Base-by-base conservation (phyloP, 164 flowering plant genomes). In the Protea cynaroides region DNA sequence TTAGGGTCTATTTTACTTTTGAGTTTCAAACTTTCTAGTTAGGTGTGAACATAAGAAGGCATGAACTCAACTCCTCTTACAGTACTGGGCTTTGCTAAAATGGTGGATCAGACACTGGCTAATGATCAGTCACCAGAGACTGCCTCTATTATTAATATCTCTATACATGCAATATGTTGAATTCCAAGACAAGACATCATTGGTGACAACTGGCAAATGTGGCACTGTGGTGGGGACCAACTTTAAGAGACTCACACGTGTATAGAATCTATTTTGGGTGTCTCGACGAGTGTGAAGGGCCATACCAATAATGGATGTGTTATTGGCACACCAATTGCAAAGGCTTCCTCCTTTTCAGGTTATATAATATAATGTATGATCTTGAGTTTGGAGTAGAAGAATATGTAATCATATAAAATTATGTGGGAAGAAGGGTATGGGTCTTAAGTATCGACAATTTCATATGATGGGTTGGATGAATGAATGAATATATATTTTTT, bases 151-250 rank as follows among this genome's bases (percentile, higher is more conserved):
- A 52, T 52, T 52, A 5, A 7, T 19, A 29, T 29, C 34, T 29
- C 34, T 29, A 29, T 52, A 52, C 24, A 19, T 52, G 10, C 24
- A n/a, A 50, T 44, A 44, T 44, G 12, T 49, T 12, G 19, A 0
- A 15, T 18, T 18, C 52, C 52, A 15, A 15, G 19, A 49, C n/a
- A 12, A 4, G 17, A 5, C 14, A 56, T 18, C 15, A 7, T n/a
- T 17, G 50, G 14, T 29, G 34, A 29, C 34, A 29, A 29, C 34
- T 29, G 34, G 34, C 34, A 2, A 29, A 29, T 29, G 34, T 24
- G 46, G 4, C 14, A 29, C 2, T 29, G 34, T 40, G 46, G 64
- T 54, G 23, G 64, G 64, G 64, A 61, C 55, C 40, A 22, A 46
- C 43, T 21, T 25, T 47, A 25, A 2, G 61, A 37, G 12, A 37